Conservation (phyloP, 805 yeast genomes). For the Starmerella powellii region DNA sequence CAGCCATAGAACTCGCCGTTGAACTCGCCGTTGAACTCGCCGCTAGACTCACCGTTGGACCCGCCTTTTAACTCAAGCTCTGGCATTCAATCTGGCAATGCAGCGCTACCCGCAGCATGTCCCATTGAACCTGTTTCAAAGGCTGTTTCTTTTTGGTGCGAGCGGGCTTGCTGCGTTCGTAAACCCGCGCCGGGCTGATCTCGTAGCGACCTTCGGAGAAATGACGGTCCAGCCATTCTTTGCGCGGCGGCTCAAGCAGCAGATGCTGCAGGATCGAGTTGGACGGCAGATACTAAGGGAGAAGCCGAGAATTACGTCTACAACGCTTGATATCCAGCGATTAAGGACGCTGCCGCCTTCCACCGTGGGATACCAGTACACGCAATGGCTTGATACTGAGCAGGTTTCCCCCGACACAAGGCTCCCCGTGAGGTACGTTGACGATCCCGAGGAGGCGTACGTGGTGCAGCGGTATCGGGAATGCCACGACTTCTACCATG, state of each 20-base stretch:
- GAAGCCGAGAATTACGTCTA: conserved; percentile 70
- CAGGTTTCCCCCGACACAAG: conserved; percentile 91
- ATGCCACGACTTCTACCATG: conserved; percentile 94
- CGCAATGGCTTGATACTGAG: conserved; percentile 70
- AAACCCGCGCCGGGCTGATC: conserved; percentile 33
- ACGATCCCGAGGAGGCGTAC: conserved; percentile 81
- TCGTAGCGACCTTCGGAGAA: conserved; percentile 52
- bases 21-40: too few species aligned
- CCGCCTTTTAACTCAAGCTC: too few species aligned
- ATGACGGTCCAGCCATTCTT: conserved; percentile 68
- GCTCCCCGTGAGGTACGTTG: conserved; percentile 74
- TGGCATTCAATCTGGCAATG: conserved; percentile 2
- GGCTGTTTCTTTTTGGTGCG: conserved; percentile 49
- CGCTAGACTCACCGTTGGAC: too few species aligned
- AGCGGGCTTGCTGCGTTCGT: conserved; percentile 63
- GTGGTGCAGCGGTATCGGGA: conserved; percentile 91
- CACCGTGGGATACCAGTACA: conserved; percentile 69
- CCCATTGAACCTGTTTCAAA: conserved; percentile 55
- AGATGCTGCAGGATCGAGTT: conserved; percentile 61
- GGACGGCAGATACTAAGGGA: conserved; percentile 74
- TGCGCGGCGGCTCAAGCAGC: conserved; percentile 46
- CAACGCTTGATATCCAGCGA: conserved; percentile 50
- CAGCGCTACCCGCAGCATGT: conserved; percentile 30
- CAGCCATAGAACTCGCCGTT: too few species aligned
- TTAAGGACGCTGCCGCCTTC: conserved; percentile 50